Base-by-base conservation (phyloP, 352 stramenopile genomes). In the Pythium sp. region DNA sequence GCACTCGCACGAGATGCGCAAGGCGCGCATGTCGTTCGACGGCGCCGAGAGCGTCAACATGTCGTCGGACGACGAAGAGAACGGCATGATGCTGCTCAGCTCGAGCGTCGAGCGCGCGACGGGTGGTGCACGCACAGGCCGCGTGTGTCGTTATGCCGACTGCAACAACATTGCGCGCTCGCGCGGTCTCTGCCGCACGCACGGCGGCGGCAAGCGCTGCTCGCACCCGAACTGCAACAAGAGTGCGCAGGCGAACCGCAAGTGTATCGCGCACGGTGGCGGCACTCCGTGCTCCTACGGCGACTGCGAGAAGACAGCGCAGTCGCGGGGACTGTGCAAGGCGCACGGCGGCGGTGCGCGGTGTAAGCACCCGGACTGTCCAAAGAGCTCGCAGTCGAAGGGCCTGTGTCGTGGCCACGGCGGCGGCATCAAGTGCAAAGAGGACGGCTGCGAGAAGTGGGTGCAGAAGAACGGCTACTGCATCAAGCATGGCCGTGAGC, bases 401-500 rank as follows among this genome's bases (percentile, higher is more conserved):
- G 87, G 87, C 5, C 72, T 95, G 24, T 95, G 87, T 47, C 86
- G 87, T 60, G 87, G 86, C 62, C 87, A 95, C 64, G 87, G 86
- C 62, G 87, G 87, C 36, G 87, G 86, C 64, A 92, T 94, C 65
- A 93, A 93, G 73, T 95, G 87, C 68, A 95, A 94, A 71, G 83
- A 87, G 47, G 85, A 92, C 57, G 84, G 87, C 18, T 95, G 87
- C 61, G 87, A 93, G 64, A 95, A 95, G 74, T 94, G 87, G 86
- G 86, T 94, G 69, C 87, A 95, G 76, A 93, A 92, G 79, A 94
- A 94, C 68, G 87, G 86, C 59, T 95, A 93, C 73, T 95, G 87
- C 75, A 94, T 94, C 73, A 94, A 94, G 76, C 87, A 95, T 72
- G 87, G 86, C 60, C 86, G 87, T 70, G 87, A 94, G 69, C 78